Conservation (phyloP, 257 asterid genomes). For the Orobanche coerulescens region DNA sequence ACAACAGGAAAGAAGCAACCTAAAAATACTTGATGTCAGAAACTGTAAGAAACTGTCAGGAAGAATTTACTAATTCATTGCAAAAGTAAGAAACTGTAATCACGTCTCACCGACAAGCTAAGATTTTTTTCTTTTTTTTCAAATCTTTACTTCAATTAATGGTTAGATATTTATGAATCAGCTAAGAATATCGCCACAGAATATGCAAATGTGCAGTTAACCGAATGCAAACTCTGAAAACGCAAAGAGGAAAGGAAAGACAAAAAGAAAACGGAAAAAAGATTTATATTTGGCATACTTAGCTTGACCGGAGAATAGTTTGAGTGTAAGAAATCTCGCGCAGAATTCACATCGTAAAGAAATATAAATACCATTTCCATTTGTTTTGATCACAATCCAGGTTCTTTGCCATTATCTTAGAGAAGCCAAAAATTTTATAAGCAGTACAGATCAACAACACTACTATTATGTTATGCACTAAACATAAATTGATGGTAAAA, state of each 20-base stretch:
- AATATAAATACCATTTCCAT: not conserved
- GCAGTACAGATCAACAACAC: not conserved
- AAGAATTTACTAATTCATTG: slow-evolving; percentile 16
- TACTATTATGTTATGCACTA: not conserved
- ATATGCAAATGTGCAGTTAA: not conserved
- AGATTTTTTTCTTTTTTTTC: no score
- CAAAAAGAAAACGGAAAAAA: not conserved
- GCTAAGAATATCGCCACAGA: not conserved
- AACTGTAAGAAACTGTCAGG: not conserved
- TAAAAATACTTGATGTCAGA: slow-evolving; percentile 26
- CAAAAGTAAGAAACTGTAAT: not conserved
- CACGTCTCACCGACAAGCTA: slow-evolving; percentile 1
- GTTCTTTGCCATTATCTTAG: not conserved
- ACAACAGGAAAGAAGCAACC: slow-evolving; percentile 91
- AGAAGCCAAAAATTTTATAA: not conserved
- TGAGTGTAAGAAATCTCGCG: not conserved
- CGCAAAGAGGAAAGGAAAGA: not conserved
- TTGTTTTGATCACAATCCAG: not conserved
- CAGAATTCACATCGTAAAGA: not conserved
- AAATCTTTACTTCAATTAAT: not conserved
- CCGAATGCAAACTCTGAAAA: not conserved
- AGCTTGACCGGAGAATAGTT: not conserved
- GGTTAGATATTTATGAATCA: not conserved
- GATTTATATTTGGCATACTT: not conserved
- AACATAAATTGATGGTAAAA: not conserved